Percentiles rank a stretch among this genome's conserved stretches.
These are phyloP conservation scores for Psidium friedrichsthalianum DNA, from an alignment of 345 rosid species.

Conservation along the genomic window DNA sequence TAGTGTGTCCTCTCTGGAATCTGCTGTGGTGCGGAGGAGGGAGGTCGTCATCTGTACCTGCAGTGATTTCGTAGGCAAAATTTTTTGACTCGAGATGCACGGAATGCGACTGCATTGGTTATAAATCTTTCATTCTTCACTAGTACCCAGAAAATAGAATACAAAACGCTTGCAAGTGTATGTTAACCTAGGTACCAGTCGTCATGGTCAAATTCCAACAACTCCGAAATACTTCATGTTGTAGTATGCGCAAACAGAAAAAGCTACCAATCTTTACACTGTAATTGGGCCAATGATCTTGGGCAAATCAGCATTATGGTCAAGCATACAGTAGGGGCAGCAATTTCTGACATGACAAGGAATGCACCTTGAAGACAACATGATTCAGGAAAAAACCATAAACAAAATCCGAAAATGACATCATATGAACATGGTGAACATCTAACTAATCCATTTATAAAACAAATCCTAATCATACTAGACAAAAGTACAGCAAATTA, in stretches of 20 bases:
- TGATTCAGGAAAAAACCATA: neutral
- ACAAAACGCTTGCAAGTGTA: neutral
- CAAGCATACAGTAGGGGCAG: neutral
- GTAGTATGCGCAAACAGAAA: neutral
- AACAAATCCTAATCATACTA: neutral
- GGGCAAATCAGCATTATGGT: neutral
- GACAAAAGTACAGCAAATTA: neutral
- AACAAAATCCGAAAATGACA: neutral
- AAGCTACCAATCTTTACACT: neutral
- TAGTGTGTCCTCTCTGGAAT: conserved; percentile 62
- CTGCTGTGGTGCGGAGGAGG: conserved; percentile 91
- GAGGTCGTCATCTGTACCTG: conserved; percentile 97
- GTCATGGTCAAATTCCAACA: neutral
- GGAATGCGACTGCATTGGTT: neutral
- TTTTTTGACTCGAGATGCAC: neutral
- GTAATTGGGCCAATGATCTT: neutral
- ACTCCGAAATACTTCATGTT: neutral
- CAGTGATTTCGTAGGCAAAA: conserved; percentile 8
- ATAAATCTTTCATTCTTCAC: neutral
- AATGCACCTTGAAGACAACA: neutral
- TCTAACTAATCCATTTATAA: neutral
- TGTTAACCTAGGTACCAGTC: neutral
- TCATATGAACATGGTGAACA: neutral
- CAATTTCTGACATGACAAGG: neutral
- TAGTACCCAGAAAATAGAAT: neutral